phyloP scores from a whole-genome alignment of 2,329 filamentous ascomycete genomes.

The Ophiosphaerella korrae region DNA sequence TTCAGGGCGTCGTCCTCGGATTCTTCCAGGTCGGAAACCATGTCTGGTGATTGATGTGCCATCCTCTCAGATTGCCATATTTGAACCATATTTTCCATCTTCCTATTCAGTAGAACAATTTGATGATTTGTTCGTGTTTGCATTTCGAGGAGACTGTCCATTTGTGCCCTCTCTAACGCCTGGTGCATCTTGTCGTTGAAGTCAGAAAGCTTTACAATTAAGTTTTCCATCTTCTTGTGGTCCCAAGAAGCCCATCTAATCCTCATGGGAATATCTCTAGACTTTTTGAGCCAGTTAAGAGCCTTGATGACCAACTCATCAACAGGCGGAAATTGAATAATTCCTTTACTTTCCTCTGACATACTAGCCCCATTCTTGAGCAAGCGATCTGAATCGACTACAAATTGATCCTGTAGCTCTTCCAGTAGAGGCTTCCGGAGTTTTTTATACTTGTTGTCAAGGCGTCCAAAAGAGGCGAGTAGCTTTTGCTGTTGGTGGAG shows the following conservation, averaged over 20 bases:
- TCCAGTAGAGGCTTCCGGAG: slow-evolving; percentile 35
- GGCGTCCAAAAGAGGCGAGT: slow-evolving; percentile 36
- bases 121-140: slow-evolving; percentile 44
- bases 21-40: slow-evolving; percentile 25
- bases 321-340: slow-evolving; percentile 37
- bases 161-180: slow-evolving; percentile 38
- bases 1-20: slow-evolving; percentile 20
- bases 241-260: slow-evolving; percentile 43
- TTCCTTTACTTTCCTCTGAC: slow-evolving; percentile 19
- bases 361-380: slow-evolving; percentile 15
- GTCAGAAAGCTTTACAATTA: slow-evolving; percentile 38
- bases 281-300: slow-evolving; percentile 32
- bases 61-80: slow-evolving; percentile 35
- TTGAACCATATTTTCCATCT: slow-evolving; percentile 42
- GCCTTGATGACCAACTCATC: slow-evolving; percentile 38
- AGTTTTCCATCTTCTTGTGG: slow-evolving; percentile 35
- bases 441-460: slow-evolving; percentile 38
- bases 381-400: slow-evolving; percentile 12
- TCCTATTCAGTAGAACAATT: slow-evolving; percentile 45
- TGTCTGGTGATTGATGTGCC: slow-evolving; percentile 11
- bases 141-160: slow-evolving; percentile 33
- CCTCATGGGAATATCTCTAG: slow-evolving; percentile 27
- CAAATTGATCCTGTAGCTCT: slow-evolving; percentile 27
- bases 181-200: slow-evolving; percentile 47
- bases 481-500: slow-evolving; percentile 42